Conservation (phyloP, 2,329 filamentous ascomycete species). For the Aureobasidium sp. region DNA sequence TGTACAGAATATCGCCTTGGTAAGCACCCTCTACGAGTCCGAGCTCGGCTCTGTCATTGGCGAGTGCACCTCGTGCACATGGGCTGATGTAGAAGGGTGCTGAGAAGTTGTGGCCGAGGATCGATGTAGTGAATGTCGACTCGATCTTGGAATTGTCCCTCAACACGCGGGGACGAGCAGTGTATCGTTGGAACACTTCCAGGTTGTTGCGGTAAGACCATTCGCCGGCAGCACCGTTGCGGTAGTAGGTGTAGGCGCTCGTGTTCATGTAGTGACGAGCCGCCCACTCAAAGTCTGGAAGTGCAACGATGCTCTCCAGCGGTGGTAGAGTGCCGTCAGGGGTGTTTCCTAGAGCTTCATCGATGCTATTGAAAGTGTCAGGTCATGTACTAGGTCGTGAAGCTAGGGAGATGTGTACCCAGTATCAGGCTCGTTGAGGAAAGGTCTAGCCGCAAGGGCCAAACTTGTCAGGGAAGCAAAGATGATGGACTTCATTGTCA, state of each 20-base stretch:
- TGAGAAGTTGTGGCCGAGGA: constrained; percentile 74
- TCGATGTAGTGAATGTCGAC: constrained; percentile 52
- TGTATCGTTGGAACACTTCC: constrained; percentile 21
- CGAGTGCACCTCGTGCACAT: constrained; percentile 85
- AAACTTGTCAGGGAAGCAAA: neutral
- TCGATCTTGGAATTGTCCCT: constrained; percentile 19
- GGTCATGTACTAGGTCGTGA: neutral
- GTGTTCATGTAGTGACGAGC: constrained; percentile 33
- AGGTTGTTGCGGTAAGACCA: constrained; percentile 23
- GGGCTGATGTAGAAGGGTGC: constrained; percentile 93
- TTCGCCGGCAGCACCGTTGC: constrained; percentile 23
- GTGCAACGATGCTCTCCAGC: constrained; percentile 19
- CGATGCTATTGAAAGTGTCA: constrained; percentile 18
- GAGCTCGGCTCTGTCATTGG: constrained; percentile 59
- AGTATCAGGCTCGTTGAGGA: constrained; percentile 29
- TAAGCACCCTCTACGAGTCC: constrained; percentile 44
- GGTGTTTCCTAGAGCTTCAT: constrained; percentile 19
- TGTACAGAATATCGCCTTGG: constrained; percentile 42
- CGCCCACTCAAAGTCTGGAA: constrained; percentile 26
- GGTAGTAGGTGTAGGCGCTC: constrained; percentile 22
- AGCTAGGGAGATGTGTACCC: constrained; percentile 4
- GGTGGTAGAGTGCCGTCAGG: constrained; percentile 21
- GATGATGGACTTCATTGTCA: neutral
- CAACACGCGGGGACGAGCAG: constrained; percentile 21
- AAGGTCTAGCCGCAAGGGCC: constrained; percentile 27